Evolutionary conservation across 2,329 filamentous ascomycete genomes (phyloP).

Genomic region (Zymoseptoria pseudotritici): DNA sequence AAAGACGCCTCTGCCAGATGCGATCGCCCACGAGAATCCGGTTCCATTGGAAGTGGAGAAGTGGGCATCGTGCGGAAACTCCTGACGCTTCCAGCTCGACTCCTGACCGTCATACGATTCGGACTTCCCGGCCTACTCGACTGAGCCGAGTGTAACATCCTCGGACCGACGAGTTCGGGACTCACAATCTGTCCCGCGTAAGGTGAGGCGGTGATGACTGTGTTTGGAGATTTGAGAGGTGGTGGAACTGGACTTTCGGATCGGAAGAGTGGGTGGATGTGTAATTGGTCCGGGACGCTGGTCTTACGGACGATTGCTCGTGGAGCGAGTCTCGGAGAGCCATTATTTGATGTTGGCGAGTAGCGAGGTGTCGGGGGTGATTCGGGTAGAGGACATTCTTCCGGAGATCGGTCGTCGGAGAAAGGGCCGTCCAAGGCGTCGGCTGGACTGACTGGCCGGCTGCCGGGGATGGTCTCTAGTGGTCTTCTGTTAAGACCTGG

Average conservation of each 20-base stretch:
- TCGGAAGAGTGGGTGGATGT: slow-evolving; percentile 73
- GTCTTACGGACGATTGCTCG: slow-evolving; percentile 6
- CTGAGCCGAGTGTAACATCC: slow-evolving; percentile 16
- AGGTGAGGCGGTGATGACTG: slow-evolving; percentile 63
- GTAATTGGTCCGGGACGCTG: slow-evolving; percentile 46
- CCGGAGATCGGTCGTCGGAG: slow-evolving; percentile 34
- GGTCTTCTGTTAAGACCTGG: slow-evolving; percentile 44
- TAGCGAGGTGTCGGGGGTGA: slow-evolving; percentile 7
- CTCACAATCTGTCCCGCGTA: slow-evolving; percentile 57
- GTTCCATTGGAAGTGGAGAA: slow-evolving; percentile 3
- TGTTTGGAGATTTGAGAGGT: slow-evolving; percentile 57
- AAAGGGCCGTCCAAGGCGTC: slow-evolving; percentile 50
- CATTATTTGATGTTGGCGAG: background rate
- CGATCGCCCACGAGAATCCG: background rate
- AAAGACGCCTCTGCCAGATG: background rate
- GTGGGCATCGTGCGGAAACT: slow-evolving; percentile 13
- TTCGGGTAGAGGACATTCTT: slow-evolving; percentile 9
- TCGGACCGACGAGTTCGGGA: slow-evolving; percentile 18
- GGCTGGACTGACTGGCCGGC: slow-evolving; percentile 58
- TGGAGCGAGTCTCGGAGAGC: slow-evolving; percentile 8
- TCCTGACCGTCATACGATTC: slow-evolving; percentile 3
- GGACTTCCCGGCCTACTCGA: slow-evolving; percentile 15
- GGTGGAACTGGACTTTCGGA: slow-evolving; percentile 63
- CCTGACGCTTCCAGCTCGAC: slow-evolving; percentile 16
- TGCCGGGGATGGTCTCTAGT: slow-evolving; percentile 65